Evolutionary conservation across 2,329 filamentous ascomycete species (phyloP).

Genomic region (Alternaria sp.): DNA sequence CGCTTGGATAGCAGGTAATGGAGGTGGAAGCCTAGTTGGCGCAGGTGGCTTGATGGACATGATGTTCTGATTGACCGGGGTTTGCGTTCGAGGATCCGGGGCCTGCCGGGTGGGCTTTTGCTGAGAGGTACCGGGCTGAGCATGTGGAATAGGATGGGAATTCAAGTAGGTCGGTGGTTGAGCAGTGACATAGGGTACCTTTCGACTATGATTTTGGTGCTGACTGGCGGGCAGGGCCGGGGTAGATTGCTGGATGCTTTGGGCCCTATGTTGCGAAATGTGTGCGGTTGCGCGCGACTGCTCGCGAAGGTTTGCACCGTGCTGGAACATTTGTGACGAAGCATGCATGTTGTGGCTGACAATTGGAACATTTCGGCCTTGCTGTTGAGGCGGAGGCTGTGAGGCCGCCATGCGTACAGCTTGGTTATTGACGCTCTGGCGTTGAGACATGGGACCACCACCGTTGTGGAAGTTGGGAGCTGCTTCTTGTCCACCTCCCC

Average conservation of each 20-base stretch:
- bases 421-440: conserved; percentile 15
- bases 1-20: conserved; percentile 10
- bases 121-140: not conserved
- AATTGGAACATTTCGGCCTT: conserved; percentile 3
- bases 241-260: conserved; percentile 4
- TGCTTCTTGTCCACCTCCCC: conserved; percentile 19
- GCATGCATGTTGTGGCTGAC: conserved; percentile 4
- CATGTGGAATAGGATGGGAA: not conserved
- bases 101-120: conserved; percentile 9
- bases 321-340: conserved; percentile 18
- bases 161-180: conserved; percentile 1
- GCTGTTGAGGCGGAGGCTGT: conserved; percentile 17
- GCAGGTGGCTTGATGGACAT: conserved; percentile 9
- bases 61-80: not conserved
- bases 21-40: conserved; percentile 7
- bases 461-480: conserved; percentile 16
- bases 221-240: conserved; percentile 17
- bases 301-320: conserved; percentile 29
- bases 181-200: conserved; percentile 1
- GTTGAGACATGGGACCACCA: conserved; percentile 14
- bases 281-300: conserved; percentile 25
- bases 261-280: conserved; percentile 7
- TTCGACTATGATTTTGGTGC: conserved; percentile 21
- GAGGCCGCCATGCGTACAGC: conserved; percentile 4
- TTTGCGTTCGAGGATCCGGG: conserved; percentile 3